Evolutionary conservation across 441 rosid genomes (phyloP).

Genomic region (Gossypium davidsonii): DNA sequence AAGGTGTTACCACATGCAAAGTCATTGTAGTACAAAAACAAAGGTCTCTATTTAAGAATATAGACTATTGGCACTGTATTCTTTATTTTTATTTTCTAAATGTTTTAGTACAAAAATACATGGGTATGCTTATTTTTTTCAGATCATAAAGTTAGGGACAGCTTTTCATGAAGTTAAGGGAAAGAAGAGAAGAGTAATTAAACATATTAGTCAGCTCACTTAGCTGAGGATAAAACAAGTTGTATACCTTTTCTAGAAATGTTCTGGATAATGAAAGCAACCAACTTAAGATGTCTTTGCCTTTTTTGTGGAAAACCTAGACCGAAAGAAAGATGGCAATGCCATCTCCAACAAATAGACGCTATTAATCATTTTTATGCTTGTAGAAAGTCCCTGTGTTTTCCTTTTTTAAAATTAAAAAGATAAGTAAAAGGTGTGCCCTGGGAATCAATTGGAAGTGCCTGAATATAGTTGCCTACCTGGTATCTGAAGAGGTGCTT

Average conservation of each 20-base stretch:
- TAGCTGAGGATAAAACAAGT: not conserved
- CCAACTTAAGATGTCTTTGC: not conserved
- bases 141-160: not conserved
- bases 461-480: not conserved
- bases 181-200: not conserved
- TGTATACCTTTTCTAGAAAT: not conserved
- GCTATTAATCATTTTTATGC: not conserved
- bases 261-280: not conserved
- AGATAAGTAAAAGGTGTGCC: not conserved
- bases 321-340: not conserved
- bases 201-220: not conserved
- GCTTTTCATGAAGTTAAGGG: not conserved
- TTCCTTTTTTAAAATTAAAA: not conserved
- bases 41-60: not conserved
- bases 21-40: not conserved
- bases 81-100: constrained; percentile 1
- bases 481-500: not conserved
- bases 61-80: not conserved
- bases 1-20: not conserved
- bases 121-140: not conserved
- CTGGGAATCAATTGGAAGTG: not conserved
- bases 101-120: not conserved
- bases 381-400: not conserved
- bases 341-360: not conserved
- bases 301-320: not conserved